Percentiles rank a stretch among this genome's conserved stretches.
phyloP scores from a whole-genome alignment of 108 stramenopile species.

The Nannochloropsis granulata region DNA sequence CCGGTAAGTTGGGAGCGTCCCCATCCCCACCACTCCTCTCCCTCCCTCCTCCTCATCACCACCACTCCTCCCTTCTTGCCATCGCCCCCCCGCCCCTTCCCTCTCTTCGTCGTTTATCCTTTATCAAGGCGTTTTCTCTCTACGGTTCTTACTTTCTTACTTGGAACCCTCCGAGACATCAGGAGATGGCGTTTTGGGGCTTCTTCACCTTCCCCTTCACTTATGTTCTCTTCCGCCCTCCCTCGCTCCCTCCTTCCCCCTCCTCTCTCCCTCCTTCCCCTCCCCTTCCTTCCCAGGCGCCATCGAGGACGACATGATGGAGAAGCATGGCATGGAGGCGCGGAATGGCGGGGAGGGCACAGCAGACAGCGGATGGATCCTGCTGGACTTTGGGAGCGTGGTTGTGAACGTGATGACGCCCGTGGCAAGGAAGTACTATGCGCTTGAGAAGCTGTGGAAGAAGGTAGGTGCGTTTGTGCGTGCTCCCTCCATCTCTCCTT shows the following conservation, averaged over 20 bases:
- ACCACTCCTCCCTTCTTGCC: neutral
- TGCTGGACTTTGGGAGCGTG: slow-evolving; percentile 73
- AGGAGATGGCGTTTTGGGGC: no score
- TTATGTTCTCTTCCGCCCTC: neutral
- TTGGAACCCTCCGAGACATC: no score
- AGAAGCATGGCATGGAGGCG: slow-evolving; percentile 34
- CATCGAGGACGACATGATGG: slow-evolving; percentile 55
- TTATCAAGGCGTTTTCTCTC: neutral
- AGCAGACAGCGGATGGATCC: slow-evolving; percentile 76
- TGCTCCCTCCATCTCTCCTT: neutral
- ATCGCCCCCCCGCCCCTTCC: neutral
- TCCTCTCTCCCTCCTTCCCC: neutral
- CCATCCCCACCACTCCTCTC: neutral
- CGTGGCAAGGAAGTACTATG: slow-evolving; percentile 66
- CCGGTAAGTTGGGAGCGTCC: slow-evolving; percentile 2
- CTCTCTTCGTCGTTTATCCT: neutral
- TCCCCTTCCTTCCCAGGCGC: slow-evolving; percentile 5
- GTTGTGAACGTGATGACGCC: slow-evolving; percentile 86
- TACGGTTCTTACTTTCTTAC: no score
- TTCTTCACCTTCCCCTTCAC: no score
- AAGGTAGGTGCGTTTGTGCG: neutral
- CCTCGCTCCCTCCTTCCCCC: neutral
- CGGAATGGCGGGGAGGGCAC: slow-evolving; percentile 39
- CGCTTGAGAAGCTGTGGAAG: slow-evolving; percentile 66
- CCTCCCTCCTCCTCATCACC: neutral